These are phyloP conservation scores for Cryptosporidium ubiquitum DNA, from an alignment of 169 alveolate species.

Conservation along the genomic window DNA sequence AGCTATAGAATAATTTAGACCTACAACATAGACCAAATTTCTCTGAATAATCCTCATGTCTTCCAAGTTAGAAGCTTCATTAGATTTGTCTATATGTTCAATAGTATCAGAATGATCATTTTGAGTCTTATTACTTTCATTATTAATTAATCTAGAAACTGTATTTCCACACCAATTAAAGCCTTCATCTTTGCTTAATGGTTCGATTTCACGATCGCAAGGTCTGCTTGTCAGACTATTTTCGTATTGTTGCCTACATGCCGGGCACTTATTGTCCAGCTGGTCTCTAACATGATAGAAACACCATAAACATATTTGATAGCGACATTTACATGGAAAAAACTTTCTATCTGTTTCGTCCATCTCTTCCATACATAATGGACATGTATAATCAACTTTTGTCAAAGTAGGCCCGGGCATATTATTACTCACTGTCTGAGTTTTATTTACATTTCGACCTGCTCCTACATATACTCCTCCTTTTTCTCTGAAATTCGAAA, in stretches of 20 bases:
- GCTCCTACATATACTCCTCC: background rate
- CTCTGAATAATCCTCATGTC: slow-evolving; percentile 91
- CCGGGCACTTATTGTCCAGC: slow-evolving; percentile 91
- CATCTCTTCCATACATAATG: slow-evolving; percentile 89
- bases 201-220: slow-evolving; percentile 6
- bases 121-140: background rate
- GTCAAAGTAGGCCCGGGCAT: background rate
- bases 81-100: background rate
- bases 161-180: slow-evolving; percentile 72
- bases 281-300: slow-evolving; percentile 88
- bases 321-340: slow-evolving; percentile 91
- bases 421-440: background rate
- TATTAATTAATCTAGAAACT: slow-evolving; percentile 13
- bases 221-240: slow-evolving; percentile 76
- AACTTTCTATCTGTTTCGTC: slow-evolving; percentile 90
- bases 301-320: slow-evolving; percentile 92
- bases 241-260: slow-evolving; percentile 89
- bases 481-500: slow-evolving; percentile 6
- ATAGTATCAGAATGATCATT: background rate
- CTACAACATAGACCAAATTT: slow-evolving; percentile 89
- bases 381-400: slow-evolving; percentile 83
- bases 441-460: background rate
- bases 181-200: slow-evolving; percentile 13
- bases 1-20: slow-evolving; percentile 86
- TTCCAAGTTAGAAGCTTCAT: slow-evolving; percentile 76